Evolutionary conservation across 495 filamentous ascomycete species (phyloP).

Genomic region (Barbatosphaeria neglecta): DNA sequence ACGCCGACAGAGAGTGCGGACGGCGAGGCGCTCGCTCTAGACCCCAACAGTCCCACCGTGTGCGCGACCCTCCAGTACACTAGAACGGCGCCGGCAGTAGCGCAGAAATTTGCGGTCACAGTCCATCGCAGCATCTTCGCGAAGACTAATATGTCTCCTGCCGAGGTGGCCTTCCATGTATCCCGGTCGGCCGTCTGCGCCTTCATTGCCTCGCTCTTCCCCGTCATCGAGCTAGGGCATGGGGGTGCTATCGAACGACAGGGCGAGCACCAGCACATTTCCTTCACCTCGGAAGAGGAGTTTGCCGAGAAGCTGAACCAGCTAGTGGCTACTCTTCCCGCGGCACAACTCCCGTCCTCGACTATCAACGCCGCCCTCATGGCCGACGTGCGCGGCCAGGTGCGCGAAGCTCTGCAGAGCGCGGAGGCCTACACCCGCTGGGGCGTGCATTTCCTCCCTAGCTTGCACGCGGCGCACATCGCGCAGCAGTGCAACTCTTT

Average conservation of each 20-base stretch:
- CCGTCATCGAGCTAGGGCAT: constrained; percentile 2
- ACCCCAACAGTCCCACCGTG: constrained; percentile 5
- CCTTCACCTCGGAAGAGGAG: neutral
- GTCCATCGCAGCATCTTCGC: constrained; percentile 4
- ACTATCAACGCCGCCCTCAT: neutral
- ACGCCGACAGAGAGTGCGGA: neutral
- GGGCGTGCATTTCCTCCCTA: constrained; percentile 35
- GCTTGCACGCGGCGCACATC: constrained; percentile 26
- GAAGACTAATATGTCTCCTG: constrained; percentile 4
- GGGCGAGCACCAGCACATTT: constrained; percentile 1
- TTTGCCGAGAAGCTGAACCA: constrained; percentile 1
- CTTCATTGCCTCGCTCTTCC: constrained; percentile 23
- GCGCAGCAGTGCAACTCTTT: constrained; percentile 35
- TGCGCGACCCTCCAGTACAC: constrained; percentile 20
- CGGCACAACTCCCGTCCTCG: constrained; percentile 7
- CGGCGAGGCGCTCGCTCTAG: neutral
- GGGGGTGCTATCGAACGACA: constrained; percentile 14
- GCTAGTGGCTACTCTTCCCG: constrained; percentile 18
- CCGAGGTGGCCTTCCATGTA: constrained; percentile 26
- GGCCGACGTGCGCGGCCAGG: constrained; percentile 17
- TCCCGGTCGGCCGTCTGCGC: constrained; percentile 28
- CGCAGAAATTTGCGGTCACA: neutral
- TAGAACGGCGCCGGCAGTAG: constrained; percentile 2
- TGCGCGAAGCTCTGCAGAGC: constrained; percentile 19
- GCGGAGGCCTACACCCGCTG: constrained; percentile 19